Evolutionary conservation across 2,329 filamentous ascomycete species (phyloP).

Genomic region (Fusarium coffeatum): DNA sequence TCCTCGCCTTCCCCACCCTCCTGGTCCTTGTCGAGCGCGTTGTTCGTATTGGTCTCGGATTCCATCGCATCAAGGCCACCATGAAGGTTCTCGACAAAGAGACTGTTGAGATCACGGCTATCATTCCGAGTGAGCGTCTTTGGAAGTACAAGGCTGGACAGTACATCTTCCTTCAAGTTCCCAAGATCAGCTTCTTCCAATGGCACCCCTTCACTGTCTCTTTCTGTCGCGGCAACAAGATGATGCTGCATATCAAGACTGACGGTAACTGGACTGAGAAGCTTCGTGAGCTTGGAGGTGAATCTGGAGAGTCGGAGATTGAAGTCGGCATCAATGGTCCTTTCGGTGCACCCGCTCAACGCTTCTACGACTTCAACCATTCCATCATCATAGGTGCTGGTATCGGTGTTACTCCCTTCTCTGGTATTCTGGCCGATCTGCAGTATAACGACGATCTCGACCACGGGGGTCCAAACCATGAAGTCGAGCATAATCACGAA

Average conservation of each 20-base stretch:
- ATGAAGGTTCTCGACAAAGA: conserved; percentile 64
- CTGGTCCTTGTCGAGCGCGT: conserved; percentile 62
- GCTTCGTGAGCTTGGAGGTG: conserved; percentile 57
- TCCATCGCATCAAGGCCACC: conserved; percentile 60
- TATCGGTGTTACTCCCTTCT: conserved; percentile 69
- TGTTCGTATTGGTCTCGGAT: conserved; percentile 59
- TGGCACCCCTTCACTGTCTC: conserved; percentile 72
- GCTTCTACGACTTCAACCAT: conserved; percentile 69
- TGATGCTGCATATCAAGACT: conserved; percentile 69
- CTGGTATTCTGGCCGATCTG: conserved; percentile 66
- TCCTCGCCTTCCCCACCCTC: conserved; percentile 64
- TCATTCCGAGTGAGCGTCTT: conserved; percentile 60
- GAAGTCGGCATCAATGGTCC: conserved; percentile 67
- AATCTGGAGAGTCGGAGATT: conserved; percentile 52
- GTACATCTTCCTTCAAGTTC: conserved; percentile 68
- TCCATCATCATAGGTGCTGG: conserved; percentile 67
- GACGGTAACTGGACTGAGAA: conserved; percentile 67
- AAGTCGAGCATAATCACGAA: conserved; percentile 5
- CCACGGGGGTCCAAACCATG: conserved; percentile 44
- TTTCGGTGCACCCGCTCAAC: conserved; percentile 67
- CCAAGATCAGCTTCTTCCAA: conserved; percentile 63
- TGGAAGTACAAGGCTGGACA: conserved; percentile 68
- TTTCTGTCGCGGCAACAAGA: conserved; percentile 61
- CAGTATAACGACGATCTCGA: conserved; percentile 59
- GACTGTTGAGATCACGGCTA: conserved; percentile 62